Evolutionary conservation across 805 yeast species (phyloP), one percentile per base, ranked within the genome.

Genomic region (Wickerhamiella brachini): DNA sequence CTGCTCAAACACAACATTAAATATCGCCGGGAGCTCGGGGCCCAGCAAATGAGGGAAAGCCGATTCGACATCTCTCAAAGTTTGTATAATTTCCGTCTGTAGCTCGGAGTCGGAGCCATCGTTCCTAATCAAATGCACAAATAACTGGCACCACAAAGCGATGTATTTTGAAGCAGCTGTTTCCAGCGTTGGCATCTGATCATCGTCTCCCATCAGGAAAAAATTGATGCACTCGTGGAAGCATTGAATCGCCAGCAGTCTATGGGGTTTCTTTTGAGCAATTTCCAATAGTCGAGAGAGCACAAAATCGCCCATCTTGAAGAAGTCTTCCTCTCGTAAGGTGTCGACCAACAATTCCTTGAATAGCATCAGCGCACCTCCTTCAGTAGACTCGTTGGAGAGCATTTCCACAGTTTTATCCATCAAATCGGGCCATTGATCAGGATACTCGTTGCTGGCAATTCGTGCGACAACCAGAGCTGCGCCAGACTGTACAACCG

Each of bases 371-470:
- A 65, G 53, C 1, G 64, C 66, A 0, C 66, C 67, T 10, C 53
- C 50, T 45, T 86, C 68, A 3, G 83, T 80, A 20, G 86, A 60
- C 6, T 64, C 64, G 34, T 66, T 61, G 51, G 85, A 62, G 26
- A 61, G 52, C 37, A 58, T 7, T 8, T 45, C 26, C 21, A 60
- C 21, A 8, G 52, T 49, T 2, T 34, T 29, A 2, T 56, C 54
- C 13, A 63, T 45, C 46, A 89, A 68, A 21, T 72, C 74, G 0
- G 97, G 95, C 97, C 97, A 90, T 62, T 87, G 95, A 62, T 93
- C 97, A 0, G 98, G 98, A 61, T 78, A 90, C 61, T 90, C 98
- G 1, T 81, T 84, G 2, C 84, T 83, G 0, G 95, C 87, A 15
- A 90, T 85, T 59, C 85, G 94, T 5, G 84, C 84, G 17, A 88